Base-by-base conservation (phyloP, 1,139 yeast species). In the Debaryomyces robertsiae region DNA sequence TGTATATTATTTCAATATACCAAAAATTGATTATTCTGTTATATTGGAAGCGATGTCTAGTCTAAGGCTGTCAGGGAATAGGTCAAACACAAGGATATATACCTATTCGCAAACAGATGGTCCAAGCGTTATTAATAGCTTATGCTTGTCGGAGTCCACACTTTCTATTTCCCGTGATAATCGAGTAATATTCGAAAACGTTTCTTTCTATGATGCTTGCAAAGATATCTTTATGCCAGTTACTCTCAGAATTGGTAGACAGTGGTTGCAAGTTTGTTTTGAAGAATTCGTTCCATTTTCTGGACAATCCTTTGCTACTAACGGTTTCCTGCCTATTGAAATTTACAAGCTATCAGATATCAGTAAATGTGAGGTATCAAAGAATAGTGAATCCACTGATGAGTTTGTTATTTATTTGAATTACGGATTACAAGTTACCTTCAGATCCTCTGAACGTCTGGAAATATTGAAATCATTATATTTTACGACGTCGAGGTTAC, bases 401-500 rank as follows among this genome's bases (percentile, higher is more conserved):
- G 77, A 71, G 44, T 83, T 87, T 45, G 78, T 85, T 3, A 65
- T 84, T n/a, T 75, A 70, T 42, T 62, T 83, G 42, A 63, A 58
- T 31, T 65, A 67, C 46, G 76, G 75, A 5, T 59, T 54, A 15
- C 69, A 66, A 30, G 57, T 83, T n/a, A 72, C 79, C 3, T 62
- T 85, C 28, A 60, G 80, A 22, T 81, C 89, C 4, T 61, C 75
- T 1, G 86, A 83, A 49, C 73, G 82, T 52, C 70, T 77, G 53
- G 93, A 84, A 49, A 82, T 86, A 24, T 74, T 86, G 59, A 72
- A 89, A 49, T 78, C 82, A 48, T 62, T 86, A 36, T 82, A 84
- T 53, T 84, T 83, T 52, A 77, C 89, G 0, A 80, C 81, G 48
- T 71, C 82, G 32, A 60, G 84, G 55, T 54, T 75, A 48, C 61